Conservation (phyloP, 1,284 basidiomycete species). For the Fistulinella staudtii region DNA sequence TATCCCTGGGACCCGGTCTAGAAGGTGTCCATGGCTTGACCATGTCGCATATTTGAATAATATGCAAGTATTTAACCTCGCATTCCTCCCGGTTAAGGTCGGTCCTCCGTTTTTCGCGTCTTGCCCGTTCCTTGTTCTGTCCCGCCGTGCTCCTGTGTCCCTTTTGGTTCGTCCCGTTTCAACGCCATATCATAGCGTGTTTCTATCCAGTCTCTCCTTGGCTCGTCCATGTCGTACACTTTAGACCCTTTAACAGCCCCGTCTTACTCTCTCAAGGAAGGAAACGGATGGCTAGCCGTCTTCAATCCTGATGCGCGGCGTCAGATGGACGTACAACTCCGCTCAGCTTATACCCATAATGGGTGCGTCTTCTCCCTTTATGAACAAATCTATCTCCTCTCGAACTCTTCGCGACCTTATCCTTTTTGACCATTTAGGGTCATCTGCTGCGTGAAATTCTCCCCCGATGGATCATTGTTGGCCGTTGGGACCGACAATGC, state of each 20-base stretch:
- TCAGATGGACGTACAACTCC: constrained; percentile 36
- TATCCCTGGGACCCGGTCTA: constrained; percentile 15
- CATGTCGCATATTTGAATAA: constrained; percentile 2
- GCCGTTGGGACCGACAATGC: constrained; percentile 35
- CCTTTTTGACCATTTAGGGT: too few species aligned
- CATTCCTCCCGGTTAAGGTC: neutral
- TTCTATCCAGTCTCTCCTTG: neutral
- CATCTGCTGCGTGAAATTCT: constrained; percentile 34
- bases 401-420: constrained; percentile 3
- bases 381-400: constrained; percentile 3
- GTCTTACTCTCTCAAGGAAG: constrained; percentile 36
- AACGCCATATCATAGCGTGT: constrained; percentile 8
- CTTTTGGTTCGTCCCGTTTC: neutral
- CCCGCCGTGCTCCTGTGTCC: neutral
- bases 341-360: constrained; percentile 22
- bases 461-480: constrained; percentile 29
- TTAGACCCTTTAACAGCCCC: constrained; percentile 32
- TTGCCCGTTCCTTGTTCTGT: too few species aligned
- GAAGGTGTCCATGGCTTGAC: constrained; percentile 2
- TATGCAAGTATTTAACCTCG: constrained; percentile 6
- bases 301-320: constrained; percentile 34
- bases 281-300: constrained; percentile 35
- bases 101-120: too few species aligned
- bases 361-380: constrained; percentile 24
- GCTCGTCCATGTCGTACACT: constrained; percentile 20